A percentile compares a stretch with the other conserved stretches of the same genome.
Evolutionary conservation across 495 filamentous ascomycete genomes (phyloP).

Genomic region (Aspergillus ostianus): DNA sequence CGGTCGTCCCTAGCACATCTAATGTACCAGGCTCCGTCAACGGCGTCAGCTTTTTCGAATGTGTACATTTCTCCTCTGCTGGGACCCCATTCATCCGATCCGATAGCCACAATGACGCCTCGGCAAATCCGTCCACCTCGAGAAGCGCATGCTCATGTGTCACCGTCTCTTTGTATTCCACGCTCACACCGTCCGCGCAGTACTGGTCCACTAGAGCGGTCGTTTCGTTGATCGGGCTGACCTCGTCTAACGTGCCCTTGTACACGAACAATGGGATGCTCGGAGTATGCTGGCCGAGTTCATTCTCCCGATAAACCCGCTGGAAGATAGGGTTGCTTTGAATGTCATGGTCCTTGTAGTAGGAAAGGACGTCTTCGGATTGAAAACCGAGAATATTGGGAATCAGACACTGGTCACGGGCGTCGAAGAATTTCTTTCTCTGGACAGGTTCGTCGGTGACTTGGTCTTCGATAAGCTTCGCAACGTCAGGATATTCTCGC

Average conservation of each 20-base stretch:
- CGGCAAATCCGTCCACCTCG: background rate
- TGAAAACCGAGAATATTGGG: background rate
- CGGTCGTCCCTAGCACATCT: background rate
- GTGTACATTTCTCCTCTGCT: background rate
- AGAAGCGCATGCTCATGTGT: constrained; percentile 26
- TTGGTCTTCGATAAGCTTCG: constrained; percentile 2
- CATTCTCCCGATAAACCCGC: background rate
- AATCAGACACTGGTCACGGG: background rate
- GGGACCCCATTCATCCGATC: constrained; percentile 4
- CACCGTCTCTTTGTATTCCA: constrained; percentile 39
- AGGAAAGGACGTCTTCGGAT: background rate
- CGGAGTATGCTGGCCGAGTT: constrained; percentile 19
- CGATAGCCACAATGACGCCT: constrained; percentile 4
- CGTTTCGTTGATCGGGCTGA: constrained; percentile 32
- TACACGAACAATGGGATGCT: constrained; percentile 45
- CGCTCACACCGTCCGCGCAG: constrained; percentile 27
- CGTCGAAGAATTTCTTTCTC: constrained; percentile 2
- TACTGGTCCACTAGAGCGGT: constrained; percentile 40
- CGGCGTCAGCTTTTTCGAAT: background rate
- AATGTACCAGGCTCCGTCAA: background rate
- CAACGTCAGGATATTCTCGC: constrained; percentile 18
- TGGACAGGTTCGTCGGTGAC: constrained; percentile 1
- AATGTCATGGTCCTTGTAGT: constrained; percentile 1
- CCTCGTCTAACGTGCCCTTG: constrained; percentile 45
- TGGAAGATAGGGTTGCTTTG: background rate